These are phyloP conservation scores for Obelidium mucronatum DNA, from an alignment of 192 early-diverging fungal genomes.

Conservation along the genomic window DNA sequence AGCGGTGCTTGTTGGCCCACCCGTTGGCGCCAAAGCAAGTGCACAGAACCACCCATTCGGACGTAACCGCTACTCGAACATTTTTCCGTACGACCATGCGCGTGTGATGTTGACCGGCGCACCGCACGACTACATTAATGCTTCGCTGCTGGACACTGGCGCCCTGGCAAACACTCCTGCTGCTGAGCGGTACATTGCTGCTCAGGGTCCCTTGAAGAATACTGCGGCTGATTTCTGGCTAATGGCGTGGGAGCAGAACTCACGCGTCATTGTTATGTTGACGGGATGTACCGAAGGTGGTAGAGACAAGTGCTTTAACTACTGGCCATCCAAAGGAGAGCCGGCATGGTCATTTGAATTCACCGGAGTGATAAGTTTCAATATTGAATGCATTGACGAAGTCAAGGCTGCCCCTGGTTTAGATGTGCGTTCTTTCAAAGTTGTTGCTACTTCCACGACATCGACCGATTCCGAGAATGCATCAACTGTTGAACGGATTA, in stretches of 20 bases:
- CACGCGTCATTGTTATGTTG: constrained; percentile 85
- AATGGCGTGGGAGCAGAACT: constrained; percentile 84
- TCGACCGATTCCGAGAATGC: neutral
- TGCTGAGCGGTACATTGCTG: constrained; percentile 75
- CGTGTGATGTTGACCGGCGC: constrained; percentile 7
- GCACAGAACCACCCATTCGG: neutral
- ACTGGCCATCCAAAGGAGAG: constrained; percentile 76
- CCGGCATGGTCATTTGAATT: no score
- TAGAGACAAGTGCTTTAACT: constrained; percentile 79
- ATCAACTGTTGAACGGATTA: constrained; percentile 33
- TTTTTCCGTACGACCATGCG: constrained; percentile 32
- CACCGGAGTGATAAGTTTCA: neutral
- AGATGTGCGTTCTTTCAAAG: neutral
- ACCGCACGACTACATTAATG: constrained; percentile 83
- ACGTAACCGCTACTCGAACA: constrained; percentile 34
- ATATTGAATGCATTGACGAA: no score
- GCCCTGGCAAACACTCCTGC: neutral
- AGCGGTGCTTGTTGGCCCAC: neutral
- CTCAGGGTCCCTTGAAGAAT: constrained; percentile 84
- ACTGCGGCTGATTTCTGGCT: constrained; percentile 89
- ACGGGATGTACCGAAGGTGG: constrained; percentile 78
- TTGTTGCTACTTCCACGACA: neutral
- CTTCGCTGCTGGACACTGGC: constrained; percentile 66
- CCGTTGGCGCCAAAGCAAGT: neutral
- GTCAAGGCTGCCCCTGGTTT: neutral